Percentiles rank a stretch among this genome's conserved stretches.
phyloP scores from a whole-genome alignment of 2,329 filamentous ascomycete species.

The Mariannaea sp. region DNA sequence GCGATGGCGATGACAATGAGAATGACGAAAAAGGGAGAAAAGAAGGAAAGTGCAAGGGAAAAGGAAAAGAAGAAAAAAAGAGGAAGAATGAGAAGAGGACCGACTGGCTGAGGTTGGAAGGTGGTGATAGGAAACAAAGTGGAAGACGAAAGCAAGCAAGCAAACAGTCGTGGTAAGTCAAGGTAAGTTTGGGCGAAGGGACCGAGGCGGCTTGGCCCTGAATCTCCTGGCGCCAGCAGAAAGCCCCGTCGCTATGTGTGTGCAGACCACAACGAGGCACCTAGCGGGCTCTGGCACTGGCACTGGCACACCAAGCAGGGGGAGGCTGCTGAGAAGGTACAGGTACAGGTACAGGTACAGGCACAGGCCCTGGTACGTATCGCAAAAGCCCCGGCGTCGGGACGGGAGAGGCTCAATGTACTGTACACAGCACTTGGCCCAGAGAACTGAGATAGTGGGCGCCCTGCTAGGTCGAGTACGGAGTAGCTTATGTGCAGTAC shows the following conservation, averaged over 20 bases:
- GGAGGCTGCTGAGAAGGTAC: not conserved
- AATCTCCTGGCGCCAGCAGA: conserved; percentile 28
- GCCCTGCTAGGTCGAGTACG: not conserved
- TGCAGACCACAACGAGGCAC: conserved; percentile 14
- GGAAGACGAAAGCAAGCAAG: conserved; percentile 24
- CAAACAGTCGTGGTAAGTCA: conserved; percentile 30
- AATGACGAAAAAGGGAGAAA: conserved; percentile 16
- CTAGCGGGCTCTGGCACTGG: conserved; percentile 7
- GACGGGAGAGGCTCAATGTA: conserved; percentile 19
- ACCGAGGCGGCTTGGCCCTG: conserved; percentile 23
- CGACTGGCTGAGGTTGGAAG: conserved; percentile 31
- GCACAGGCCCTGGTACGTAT: conserved; percentile 14
- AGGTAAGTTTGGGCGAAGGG: conserved; percentile 34
- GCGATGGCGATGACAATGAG: conserved; percentile 37
- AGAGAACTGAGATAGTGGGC: not conserved
- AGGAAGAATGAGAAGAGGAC: conserved; percentile 37
- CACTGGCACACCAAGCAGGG: conserved; percentile 19
- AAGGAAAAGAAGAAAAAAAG: conserved; percentile 34
- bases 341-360: no score
- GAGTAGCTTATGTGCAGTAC: no score
- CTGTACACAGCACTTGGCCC: conserved; percentile 20
- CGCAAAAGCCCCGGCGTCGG: conserved; percentile 5
- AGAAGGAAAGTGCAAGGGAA: conserved; percentile 26
- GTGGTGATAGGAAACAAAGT: conserved; percentile 36
- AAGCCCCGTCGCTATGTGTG: conserved; percentile 23